phyloP scores from a whole-genome alignment of 2,329 filamentous ascomycete species.

The Penicillium expansum region DNA sequence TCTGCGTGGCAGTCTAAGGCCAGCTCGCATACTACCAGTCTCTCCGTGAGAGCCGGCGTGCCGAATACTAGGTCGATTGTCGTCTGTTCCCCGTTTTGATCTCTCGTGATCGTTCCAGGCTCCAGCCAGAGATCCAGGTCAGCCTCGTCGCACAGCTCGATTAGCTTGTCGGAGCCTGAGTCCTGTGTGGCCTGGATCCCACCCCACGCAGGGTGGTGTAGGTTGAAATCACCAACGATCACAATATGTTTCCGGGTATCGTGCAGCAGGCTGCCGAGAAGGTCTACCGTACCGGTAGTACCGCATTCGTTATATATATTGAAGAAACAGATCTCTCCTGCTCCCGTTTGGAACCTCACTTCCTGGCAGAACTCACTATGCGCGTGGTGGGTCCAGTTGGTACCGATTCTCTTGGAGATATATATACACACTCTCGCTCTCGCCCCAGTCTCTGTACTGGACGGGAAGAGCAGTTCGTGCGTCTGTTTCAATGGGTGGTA shows the following conservation, averaged over 20 bases:
- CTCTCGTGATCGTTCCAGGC: rapidly evolving
- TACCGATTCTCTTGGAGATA: background rate
- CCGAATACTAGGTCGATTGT: background rate
- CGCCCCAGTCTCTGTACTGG: background rate
- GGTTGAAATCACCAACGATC: background rate
- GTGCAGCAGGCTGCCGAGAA: no score
- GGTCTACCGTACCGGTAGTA: background rate
- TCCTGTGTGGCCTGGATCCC: background rate
- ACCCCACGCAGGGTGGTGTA: background rate
- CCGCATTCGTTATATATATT: background rate
- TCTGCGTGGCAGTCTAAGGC: background rate
- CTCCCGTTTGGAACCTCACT: background rate
- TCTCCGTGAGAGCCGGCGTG: background rate
- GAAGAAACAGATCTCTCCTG: background rate
- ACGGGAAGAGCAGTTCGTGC: background rate
- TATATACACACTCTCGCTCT: background rate
- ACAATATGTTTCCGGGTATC: background rate
- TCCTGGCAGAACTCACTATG: background rate
- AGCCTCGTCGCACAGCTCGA: background rate
- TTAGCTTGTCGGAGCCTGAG: background rate
- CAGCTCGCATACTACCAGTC: background rate
- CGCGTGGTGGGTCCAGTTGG: background rate
- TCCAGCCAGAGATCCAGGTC: background rate
- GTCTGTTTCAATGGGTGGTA: background rate
- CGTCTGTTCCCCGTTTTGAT: background rate